A percentile compares a stretch with the other conserved stretches of the same genome.
These are phyloP conservation scores for Mycena haematopus DNA, from an alignment of 768 basidiomycete genomes.

Conservation along the genomic window DNA sequence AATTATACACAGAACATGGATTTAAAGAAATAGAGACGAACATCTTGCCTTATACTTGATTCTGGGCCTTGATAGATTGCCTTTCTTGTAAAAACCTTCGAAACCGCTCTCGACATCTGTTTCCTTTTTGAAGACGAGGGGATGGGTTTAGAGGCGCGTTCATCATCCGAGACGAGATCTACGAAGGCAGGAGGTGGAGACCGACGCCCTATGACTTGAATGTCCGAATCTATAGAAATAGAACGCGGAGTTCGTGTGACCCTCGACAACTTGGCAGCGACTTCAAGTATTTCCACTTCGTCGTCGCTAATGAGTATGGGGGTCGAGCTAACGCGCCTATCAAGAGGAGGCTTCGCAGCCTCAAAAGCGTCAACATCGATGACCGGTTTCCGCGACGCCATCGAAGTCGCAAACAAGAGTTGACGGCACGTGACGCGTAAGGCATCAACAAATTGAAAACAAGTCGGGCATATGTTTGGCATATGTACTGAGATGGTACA, in stretches of 20 bases:
- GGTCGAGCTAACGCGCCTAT: neutral
- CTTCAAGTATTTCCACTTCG: conserved; percentile 2
- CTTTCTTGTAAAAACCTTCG: neutral
- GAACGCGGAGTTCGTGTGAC: conserved; percentile 1
- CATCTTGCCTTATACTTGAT: conserved; percentile 4
- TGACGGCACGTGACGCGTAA: too few species aligned
- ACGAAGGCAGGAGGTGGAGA: neutral
- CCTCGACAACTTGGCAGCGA: conserved; percentile 7
- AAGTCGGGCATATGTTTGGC: too few species aligned
- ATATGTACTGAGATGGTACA: too few species aligned
- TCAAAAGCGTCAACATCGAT: conserved; percentile 9
- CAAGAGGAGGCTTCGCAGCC: neutral
- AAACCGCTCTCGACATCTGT: neutral
- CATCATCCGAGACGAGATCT: conserved; percentile 24
- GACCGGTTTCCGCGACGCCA: neutral
- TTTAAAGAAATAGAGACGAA: neutral
- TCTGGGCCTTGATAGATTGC: neutral
- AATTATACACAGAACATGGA: neutral
- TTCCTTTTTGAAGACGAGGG: neutral
- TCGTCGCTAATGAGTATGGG: conserved; percentile 26
- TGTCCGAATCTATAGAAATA: neutral
- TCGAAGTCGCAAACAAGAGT: too few species aligned
- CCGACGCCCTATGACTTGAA: neutral
- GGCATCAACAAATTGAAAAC: too few species aligned
- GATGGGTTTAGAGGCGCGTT: neutral